A percentile compares a stretch with the other conserved stretches of the same genome.
These are phyloP conservation scores for Aspergillus nanangensis DNA, from an alignment of 495 filamentous ascomycete genomes.

Conservation along the genomic window DNA sequence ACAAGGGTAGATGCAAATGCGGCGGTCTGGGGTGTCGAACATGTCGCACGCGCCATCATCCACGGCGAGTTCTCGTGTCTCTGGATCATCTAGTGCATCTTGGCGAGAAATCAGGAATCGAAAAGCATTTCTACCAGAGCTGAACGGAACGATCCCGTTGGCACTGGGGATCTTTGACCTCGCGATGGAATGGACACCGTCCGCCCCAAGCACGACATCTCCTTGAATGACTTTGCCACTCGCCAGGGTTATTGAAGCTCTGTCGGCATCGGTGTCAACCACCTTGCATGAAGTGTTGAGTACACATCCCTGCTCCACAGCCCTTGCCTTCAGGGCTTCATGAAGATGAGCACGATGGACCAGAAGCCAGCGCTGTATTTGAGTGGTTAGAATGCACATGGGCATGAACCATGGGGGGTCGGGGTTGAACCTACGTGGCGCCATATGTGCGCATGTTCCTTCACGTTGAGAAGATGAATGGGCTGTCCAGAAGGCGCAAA, in stretches of 20 bases:
- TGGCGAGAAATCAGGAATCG: slow-evolving; percentile 52
- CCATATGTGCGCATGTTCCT: slow-evolving; percentile 29
- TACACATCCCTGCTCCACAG: slow-evolving; percentile 27
- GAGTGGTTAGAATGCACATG: background rate
- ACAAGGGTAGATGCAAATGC: slow-evolving; percentile 58
- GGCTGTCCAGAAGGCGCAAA: slow-evolving; percentile 24
- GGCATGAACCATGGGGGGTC: too few relatives aligned
- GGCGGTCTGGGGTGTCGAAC: slow-evolving; percentile 45
- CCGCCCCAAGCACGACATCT: slow-evolving; percentile 46
- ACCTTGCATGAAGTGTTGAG: slow-evolving; percentile 42
- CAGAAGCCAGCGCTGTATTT: slow-evolving; percentile 48
- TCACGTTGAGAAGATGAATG: slow-evolving; percentile 29
- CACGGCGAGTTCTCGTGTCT: slow-evolving; percentile 35
- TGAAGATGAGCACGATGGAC: slow-evolving; percentile 49
- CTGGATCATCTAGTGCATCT: slow-evolving; percentile 39
- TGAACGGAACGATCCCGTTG: slow-evolving; percentile 28
- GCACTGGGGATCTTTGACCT: slow-evolving; percentile 39
- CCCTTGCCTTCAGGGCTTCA: slow-evolving; percentile 39
- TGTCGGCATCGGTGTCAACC: slow-evolving; percentile 36
- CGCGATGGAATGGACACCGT: slow-evolving; percentile 49
- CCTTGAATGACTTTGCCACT: slow-evolving; percentile 32
- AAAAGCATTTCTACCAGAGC: slow-evolving; percentile 55
- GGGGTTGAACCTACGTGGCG: slow-evolving; percentile 31
- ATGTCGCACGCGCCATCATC: slow-evolving; percentile 40
- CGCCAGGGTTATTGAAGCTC: slow-evolving; percentile 36